These are phyloP conservation scores for Priceomyces fermenticarens DNA, from an alignment of 805 yeast genomes.

Conservation along the genomic window DNA sequence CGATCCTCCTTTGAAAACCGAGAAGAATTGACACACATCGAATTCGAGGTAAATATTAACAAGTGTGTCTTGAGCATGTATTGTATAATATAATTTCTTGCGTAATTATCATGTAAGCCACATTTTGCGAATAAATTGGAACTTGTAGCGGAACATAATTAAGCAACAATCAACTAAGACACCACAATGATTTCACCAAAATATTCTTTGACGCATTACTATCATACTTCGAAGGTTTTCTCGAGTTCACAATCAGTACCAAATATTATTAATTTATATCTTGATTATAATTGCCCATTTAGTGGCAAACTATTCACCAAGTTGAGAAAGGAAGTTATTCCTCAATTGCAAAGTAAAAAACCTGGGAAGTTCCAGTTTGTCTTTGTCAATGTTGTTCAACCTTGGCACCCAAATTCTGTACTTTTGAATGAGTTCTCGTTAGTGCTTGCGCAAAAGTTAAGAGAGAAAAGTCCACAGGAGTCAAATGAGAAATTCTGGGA, in stretches of 20 bases:
- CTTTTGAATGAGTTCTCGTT: constrained; percentile 68
- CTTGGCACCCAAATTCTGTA: constrained; percentile 83
- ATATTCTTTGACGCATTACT: constrained; percentile 37
- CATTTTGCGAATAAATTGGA: too few species aligned
- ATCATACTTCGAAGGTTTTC: constrained; percentile 17
- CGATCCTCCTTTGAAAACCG: neutral
- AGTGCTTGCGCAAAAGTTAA: constrained; percentile 66
- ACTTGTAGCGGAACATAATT: too few species aligned
- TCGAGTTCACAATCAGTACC: constrained; percentile 17
- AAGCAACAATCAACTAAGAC: too few species aligned
- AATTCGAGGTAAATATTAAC: too few species aligned
- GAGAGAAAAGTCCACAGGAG: constrained; percentile 17
- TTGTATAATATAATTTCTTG: too few species aligned
- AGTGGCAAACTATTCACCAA: constrained; percentile 62
- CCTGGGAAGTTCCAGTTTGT: constrained; percentile 57
- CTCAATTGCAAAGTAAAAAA: constrained; percentile 42
- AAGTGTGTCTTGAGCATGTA: too few species aligned
- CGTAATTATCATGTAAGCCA: too few species aligned
- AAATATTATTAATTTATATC: constrained; percentile 56
- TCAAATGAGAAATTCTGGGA: constrained; percentile 38
- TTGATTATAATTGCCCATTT: constrained; percentile 80
- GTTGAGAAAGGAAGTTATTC: constrained; percentile 51
- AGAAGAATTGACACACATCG: too few species aligned
- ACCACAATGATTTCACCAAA: constrained; percentile 39
- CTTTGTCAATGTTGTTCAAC: constrained; percentile 76